Base-by-base conservation (phyloP, 2,329 filamentous ascomycete species). In the Cordyceps farinosa region DNA sequence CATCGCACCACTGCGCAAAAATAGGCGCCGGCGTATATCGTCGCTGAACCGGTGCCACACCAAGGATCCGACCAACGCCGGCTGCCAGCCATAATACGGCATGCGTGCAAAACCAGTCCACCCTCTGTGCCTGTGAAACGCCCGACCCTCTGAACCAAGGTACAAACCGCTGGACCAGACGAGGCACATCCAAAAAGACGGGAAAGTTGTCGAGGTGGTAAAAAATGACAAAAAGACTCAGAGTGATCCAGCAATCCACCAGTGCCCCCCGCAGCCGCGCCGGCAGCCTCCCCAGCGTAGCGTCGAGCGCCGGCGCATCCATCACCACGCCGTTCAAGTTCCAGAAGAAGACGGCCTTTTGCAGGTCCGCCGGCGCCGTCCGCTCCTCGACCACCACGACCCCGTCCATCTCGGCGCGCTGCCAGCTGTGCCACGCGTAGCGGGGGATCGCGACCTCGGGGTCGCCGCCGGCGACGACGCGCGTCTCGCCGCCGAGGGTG, bases 311-410 rank as follows among this genome's bases (percentile, higher is more conserved):
- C 27, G 56, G 56, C 1, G 69, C 66, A 10, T 70, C 52, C 27
- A 80, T 67, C 15, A 79, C 71, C 3, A 79, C 69, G 0, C 76
- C 76, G 48, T 82, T 82, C 32, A 83, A 62, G 57, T 82, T 82
- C 72, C 79, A 77, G 66, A 83, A 83, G 69, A 83, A 83, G 0
- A 80, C 64, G 2, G 77, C 73, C 67, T 83, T 83, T 11, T 73
- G 67, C 0, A 78, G 74, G 59, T 82, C 80, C 5, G 62, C 69
- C 0, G 80, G 81, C 17, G 78, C 75, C 0, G 80, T 83, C 69
- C 78, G 38, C 56, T 59, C 56, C 56, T 59, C 56, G 8, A 59
- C 56, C n/a, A 59, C 56, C 3, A 59, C 27, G 1, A 73, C 69
- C 0, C 69, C 72, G 0, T 70, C 66, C 0, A 64, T 48, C 2